Evolutionary conservation across 441 rosid species (phyloP).

Genomic region (Erodium texanum): DNA sequence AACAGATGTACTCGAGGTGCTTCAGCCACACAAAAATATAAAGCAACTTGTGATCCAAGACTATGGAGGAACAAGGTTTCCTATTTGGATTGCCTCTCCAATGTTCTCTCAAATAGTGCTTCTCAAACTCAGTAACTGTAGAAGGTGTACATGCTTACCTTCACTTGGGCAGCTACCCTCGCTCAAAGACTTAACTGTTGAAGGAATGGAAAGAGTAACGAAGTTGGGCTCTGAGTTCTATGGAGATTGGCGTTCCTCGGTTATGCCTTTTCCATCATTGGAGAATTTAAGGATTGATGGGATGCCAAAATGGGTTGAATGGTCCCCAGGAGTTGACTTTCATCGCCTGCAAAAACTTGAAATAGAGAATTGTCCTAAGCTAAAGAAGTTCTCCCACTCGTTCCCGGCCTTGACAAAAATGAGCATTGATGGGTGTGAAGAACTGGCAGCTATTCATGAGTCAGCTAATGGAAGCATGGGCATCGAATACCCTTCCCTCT

Average conservation of each 20-base stretch:
- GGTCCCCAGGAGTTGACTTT: constrained; percentile 22
- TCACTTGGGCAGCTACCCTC: constrained; percentile 29
- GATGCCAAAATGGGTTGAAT: constrained; percentile 26
- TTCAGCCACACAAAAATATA: constrained; percentile 19
- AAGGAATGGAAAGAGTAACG: constrained; percentile 17
- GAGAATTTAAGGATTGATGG: constrained; percentile 17
- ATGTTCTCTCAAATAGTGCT: constrained; percentile 20
- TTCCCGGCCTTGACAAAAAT: constrained; percentile 22
- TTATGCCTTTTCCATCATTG: constrained; percentile 19
- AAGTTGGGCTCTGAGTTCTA: constrained; percentile 26
- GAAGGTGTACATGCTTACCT: constrained; percentile 24
- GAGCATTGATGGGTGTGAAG: constrained; percentile 8
- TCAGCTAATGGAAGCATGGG: neutral
- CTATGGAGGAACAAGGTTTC: constrained; percentile 30
- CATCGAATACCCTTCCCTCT: constrained; percentile 17
- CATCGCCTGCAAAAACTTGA: constrained; percentile 19
- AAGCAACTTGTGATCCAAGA: constrained; percentile 13
- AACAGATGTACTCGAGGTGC: constrained; percentile 18
- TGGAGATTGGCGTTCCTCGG: constrained; percentile 9
- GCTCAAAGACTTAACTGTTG: constrained; percentile 19
- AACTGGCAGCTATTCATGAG: constrained; percentile 12
- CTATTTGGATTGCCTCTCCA: constrained; percentile 29
- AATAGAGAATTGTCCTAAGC: constrained; percentile 16
- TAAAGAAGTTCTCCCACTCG: constrained; percentile 10
- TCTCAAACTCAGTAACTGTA: constrained; percentile 20